A percentile compares a stretch with the other conserved stretches of the same genome.
These are phyloP conservation scores for Ajuga chamaepitys DNA, from an alignment of 257 asterid species.

Conservation along the genomic window DNA sequence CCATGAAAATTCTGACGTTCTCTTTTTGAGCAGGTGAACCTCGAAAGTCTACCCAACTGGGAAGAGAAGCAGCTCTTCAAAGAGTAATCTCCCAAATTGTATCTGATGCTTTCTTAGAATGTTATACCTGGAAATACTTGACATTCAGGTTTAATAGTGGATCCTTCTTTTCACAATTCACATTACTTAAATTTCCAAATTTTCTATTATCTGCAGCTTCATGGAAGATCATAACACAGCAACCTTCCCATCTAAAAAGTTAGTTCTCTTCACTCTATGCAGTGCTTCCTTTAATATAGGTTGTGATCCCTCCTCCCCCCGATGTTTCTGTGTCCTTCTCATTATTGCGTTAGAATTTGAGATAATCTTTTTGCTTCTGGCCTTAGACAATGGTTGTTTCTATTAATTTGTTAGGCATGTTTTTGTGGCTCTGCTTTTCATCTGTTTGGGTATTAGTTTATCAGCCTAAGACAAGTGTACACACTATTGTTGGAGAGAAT, in stretches of 20 bases:
- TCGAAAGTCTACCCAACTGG: slow-evolving; percentile 91
- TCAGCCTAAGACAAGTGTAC: not conserved
- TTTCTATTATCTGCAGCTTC: slow-evolving; percentile 47
- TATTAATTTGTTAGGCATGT: not conserved
- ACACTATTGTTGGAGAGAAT: not conserved
- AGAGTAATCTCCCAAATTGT: slow-evolving; percentile 42
- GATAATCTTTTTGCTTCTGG: not conserved
- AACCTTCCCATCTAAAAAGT: slow-evolving; percentile 95
- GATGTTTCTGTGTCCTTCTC: not conserved
- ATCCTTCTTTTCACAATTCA: not conserved
- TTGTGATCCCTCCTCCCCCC: not conserved
- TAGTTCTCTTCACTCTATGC: slow-evolving; percentile 25
- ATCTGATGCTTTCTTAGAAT: not conserved
- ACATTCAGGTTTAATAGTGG: not conserved
- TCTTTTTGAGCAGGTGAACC: slow-evolving; percentile 58
- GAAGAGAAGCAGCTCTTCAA: slow-evolving; percentile 95
- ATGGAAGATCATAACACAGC: slow-evolving; percentile 99
- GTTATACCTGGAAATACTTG: not conserved
- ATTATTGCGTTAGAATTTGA: not conserved
- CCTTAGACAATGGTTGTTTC: not conserved
- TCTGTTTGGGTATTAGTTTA: not conserved
- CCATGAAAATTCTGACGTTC: not conserved
- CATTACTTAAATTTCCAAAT: not conserved
- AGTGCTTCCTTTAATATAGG: not conserved
- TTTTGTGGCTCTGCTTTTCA: not conserved